Evolutionary conservation across 2,329 filamentous ascomycete genomes (phyloP).

Genomic region (Aspergillus sp.): DNA sequence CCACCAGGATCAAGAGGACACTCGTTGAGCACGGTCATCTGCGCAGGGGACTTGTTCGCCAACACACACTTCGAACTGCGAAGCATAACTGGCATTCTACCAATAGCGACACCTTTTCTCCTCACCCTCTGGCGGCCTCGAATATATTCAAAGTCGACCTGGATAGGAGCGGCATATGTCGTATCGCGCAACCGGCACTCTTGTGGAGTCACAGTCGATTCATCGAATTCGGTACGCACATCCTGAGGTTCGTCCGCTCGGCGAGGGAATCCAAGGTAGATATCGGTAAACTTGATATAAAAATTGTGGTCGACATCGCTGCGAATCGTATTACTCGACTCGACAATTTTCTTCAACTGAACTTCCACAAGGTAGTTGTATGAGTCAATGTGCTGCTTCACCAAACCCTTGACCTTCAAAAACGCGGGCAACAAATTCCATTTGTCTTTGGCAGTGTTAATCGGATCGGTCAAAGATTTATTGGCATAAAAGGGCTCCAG

Average conservation of each 20-base stretch:
- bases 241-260: conserved; percentile 71
- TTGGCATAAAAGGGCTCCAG: conserved; percentile 70
- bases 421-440: conserved; percentile 98
- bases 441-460: conserved; percentile 77
- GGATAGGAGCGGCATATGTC: conserved; percentile 95
- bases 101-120: conserved; percentile 73
- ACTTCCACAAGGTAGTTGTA: conserved; percentile 98
- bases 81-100: conserved; percentile 93
- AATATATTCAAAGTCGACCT: conserved; percentile 88
- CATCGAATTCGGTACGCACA: conserved; percentile 37
- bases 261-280: conserved; percentile 79
- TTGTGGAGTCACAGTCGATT: conserved; percentile 74
- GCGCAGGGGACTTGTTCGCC: conserved; percentile 74
- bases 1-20: conserved; percentile 94
- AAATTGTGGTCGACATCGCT: conserved; percentile 93
- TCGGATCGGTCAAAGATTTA: conserved; percentile 67
- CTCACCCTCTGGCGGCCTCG: conserved; percentile 76
- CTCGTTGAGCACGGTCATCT: conserved; percentile 92
- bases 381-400: conserved; percentile 97
- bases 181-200: conserved; percentile 95
- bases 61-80: conserved; percentile 92
- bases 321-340: conserved; percentile 81
- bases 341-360: conserved; percentile 94
- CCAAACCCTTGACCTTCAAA: conserved; percentile 91
- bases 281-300: conserved; percentile 89